Conservation (phyloP, 139 green algal genomes). For the Volvox africanus region DNA sequence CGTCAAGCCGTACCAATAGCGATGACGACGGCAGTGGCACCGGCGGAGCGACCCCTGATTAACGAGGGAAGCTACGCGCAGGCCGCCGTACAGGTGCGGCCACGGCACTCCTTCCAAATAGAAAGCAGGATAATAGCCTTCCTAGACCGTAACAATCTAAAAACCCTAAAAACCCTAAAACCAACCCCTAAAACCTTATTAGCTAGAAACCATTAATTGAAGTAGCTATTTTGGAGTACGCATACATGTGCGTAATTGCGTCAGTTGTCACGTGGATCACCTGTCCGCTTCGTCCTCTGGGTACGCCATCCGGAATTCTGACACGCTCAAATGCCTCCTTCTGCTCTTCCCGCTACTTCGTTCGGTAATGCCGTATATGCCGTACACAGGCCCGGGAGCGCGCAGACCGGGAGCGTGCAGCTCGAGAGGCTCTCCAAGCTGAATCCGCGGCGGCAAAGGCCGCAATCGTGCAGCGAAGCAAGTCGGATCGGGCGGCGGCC, state of each 20-base stretch:
- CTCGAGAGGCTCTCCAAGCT: not conserved
- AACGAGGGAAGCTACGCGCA: conserved; percentile 39
- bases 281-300: no score
- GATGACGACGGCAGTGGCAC: not conserved
- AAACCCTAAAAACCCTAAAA: no score
- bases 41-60: conserved; percentile 7
- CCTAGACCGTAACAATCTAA: no score
- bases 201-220: no score
- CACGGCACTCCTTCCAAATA: not conserved
- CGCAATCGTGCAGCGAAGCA: not conserved
- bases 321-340: no score
- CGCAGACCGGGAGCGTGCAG: conserved; percentile 14
- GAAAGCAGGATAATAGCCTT: no score
- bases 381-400: conserved; percentile 20
- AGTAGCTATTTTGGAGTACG: no score
- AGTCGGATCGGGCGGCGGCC: not conserved
- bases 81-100: conserved; percentile 7
- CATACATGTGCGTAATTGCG: no score
- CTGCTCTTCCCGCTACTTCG: no score
- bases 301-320: no score
- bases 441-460: conserved; percentile 34
- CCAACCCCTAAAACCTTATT: no score
- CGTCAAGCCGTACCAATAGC: not conserved
- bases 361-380: not conserved
- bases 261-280: no score